Percentiles rank a stretch among this genome's conserved stretches.
Evolutionary conservation across 1,284 basidiomycete species (phyloP).

Genomic region (Stygiomarasmius scandens): DNA sequence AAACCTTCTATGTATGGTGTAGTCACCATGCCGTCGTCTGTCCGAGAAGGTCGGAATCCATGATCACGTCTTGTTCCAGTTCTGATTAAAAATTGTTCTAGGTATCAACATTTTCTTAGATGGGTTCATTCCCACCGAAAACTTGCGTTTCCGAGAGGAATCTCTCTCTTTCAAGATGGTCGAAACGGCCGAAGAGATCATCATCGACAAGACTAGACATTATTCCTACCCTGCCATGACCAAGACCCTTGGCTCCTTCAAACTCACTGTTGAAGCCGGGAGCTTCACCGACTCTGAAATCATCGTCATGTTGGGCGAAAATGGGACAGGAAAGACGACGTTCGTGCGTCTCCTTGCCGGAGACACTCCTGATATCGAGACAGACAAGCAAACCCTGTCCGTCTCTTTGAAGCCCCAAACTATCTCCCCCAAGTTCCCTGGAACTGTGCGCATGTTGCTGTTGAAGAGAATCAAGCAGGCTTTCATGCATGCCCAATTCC

Average conservation of each 20-base stretch:
- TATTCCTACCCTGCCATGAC: slow-evolving; percentile 94
- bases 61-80: background rate
- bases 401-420: slow-evolving; percentile 96
- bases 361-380: slow-evolving; percentile 82
- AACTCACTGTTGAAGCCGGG: slow-evolving; percentile 86
- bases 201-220: slow-evolving; percentile 81
- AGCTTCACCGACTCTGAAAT: slow-evolving; percentile 96
- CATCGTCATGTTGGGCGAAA: slow-evolving; percentile 96
- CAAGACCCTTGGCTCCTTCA: slow-evolving; percentile 93
- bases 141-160: slow-evolving; percentile 94
- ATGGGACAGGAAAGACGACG: slow-evolving; percentile 97
- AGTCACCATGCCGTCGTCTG: slow-evolving; percentile 96
- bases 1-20: slow-evolving; percentile 97
- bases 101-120: slow-evolving; percentile 99
- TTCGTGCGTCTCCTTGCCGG: slow-evolving; percentile 93
- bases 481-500: slow-evolving; percentile 98
- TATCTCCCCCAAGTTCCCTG: slow-evolving; percentile 94
- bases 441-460: slow-evolving; percentile 89
- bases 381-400: slow-evolving; percentile 76
- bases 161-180: slow-evolving; percentile 95
- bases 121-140: slow-evolving; percentile 97
- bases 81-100: slow-evolving; percentile 29
- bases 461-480: slow-evolving; percentile 91
- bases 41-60: slow-evolving; percentile 79
- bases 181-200: slow-evolving; percentile 88